Base-by-base conservation (phyloP, 2,329 filamentous ascomycete species). In the Penicillium verrucosum region DNA sequence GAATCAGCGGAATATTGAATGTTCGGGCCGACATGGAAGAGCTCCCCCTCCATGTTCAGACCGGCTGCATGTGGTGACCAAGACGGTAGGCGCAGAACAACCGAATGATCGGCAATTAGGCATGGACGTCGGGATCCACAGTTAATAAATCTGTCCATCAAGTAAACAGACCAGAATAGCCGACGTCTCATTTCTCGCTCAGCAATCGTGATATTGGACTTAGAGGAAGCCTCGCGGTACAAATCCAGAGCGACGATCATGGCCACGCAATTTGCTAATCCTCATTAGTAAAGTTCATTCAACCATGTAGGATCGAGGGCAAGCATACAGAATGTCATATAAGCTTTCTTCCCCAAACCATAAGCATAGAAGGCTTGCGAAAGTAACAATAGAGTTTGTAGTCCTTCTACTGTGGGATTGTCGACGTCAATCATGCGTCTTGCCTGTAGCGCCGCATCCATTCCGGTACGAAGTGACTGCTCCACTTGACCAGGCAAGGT, bases 121-220 rank as follows among this genome's bases (percentile, higher is more conserved):
- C 89, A 90, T 0, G 90, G 89, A 10, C 91, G 82, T 66, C 89
- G 91, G 4, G 90, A 93, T 16, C 91, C 91, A 62, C 89, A 91
- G 1, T 89, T 85, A 63, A 87, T 82, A 65, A 93, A 94, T n/a
- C 89, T 84, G 69, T 96, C 91, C 73, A 95, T 86, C 27, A 95
- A 78, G 66, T 94, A 96, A 69, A 89, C 93, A 2, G 89, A 87
- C 91, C 91, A 96, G 73, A 96, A 96, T 2, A 95, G 77, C n/a
- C 89, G 83, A 53, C 91, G 81, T 44, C 89, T 82, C 68, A 87
- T 86, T 75, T 95, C 91, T 54, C 88, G 83, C 68, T 95, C 90
- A 4, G 85, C 77, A 0, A 85, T 80, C 0, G 85, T 83, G 11
- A 89, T 80, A 54, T 84, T 82, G 12, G 84, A 77, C 49, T 84